Conservation (phyloP, 345 rosid genomes). For the Salix viminalis region DNA sequence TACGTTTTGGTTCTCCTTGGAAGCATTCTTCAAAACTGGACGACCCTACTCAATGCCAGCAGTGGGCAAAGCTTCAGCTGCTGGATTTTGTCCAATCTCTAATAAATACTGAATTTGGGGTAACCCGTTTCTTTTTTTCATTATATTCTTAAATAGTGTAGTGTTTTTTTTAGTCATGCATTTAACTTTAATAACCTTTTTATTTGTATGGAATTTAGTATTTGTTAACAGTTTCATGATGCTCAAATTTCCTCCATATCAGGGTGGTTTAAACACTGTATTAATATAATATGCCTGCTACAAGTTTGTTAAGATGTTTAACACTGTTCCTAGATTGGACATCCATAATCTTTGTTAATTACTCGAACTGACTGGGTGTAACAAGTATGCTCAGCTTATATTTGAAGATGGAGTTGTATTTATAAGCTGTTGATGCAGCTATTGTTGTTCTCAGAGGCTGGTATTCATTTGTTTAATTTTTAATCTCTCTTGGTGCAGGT, state of each 20-base stretch:
- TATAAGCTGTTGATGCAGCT: not conserved
- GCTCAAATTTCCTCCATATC: no score
- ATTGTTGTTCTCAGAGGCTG: not conserved
- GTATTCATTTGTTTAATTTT: not conserved
- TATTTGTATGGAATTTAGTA: no score
- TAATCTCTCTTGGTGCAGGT: conserved; percentile 37
- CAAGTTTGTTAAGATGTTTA: no score
- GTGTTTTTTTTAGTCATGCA: not conserved
- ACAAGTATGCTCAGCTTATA: not conserved
- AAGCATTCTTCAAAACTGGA: conserved; percentile 70
- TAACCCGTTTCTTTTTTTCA: conserved; percentile 15
- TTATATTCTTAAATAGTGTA: not conserved
- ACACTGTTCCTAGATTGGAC: not conserved
- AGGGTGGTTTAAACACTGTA: no score
- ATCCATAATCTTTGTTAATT: not conserved
- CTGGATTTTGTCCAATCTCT: conserved; percentile 86
- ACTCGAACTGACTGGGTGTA: not conserved
- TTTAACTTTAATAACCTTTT: no score
- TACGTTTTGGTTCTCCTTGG: conserved; percentile 91
- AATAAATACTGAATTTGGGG: conserved; percentile 73
- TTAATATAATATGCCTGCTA: no score
- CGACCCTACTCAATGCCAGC: conserved; percentile 32
- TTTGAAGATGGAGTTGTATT: not conserved
- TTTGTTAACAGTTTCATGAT: no score
- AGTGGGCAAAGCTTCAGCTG: conserved; percentile 91